These are phyloP conservation scores for Phytophthora uliginosa DNA, from an alignment of 352 stramenopile species.

Conservation along the genomic window DNA sequence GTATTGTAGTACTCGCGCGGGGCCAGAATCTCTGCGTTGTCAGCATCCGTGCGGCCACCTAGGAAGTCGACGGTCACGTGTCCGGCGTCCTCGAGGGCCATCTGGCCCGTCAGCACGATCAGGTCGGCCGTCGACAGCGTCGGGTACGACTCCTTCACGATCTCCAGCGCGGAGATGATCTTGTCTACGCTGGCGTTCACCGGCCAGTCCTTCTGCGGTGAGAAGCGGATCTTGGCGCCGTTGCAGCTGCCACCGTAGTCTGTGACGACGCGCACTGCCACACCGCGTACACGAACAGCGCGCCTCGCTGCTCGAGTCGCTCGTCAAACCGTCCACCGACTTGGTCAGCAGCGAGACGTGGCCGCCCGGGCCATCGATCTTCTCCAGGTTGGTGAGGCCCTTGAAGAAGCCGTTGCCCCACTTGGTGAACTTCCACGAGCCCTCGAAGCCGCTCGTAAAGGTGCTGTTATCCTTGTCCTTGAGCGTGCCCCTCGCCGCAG, in stretches of 20 bases:
- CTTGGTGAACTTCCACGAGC: too few species aligned
- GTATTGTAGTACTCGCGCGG: slow-evolving; percentile 82
- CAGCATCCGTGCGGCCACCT: slow-evolving; percentile 28
- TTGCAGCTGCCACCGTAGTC: slow-evolving; percentile 82
- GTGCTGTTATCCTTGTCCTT: too few species aligned
- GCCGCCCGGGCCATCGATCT: too few species aligned
- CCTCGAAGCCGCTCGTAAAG: too few species aligned
- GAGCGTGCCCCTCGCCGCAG: too few species aligned
- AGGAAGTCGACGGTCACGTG: slow-evolving; percentile 29
- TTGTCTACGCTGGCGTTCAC: slow-evolving; percentile 84
- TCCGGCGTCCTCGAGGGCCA: slow-evolving; percentile 34
- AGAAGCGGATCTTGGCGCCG: slow-evolving; percentile 86
- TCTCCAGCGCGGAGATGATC: slow-evolving; percentile 79
- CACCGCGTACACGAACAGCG: slow-evolving; percentile 74
- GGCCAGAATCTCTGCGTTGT: slow-evolving; percentile 82
- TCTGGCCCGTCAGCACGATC: slow-evolving; percentile 73
- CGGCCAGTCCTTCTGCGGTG: slow-evolving; percentile 57
- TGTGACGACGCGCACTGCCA: slow-evolving; percentile 84
- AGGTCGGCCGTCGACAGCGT: slow-evolving; percentile 89
- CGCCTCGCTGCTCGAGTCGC: slow-evolving; percentile 30
- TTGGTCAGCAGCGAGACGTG: slow-evolving; percentile 27
- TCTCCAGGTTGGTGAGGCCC: too few species aligned
- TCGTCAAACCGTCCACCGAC: slow-evolving; percentile 27
- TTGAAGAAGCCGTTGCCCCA: too few species aligned
- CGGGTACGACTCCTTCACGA: slow-evolving; percentile 89